phyloP scores from a whole-genome alignment of 768 basidiomycete species.

The Leccinum variicolor region DNA sequence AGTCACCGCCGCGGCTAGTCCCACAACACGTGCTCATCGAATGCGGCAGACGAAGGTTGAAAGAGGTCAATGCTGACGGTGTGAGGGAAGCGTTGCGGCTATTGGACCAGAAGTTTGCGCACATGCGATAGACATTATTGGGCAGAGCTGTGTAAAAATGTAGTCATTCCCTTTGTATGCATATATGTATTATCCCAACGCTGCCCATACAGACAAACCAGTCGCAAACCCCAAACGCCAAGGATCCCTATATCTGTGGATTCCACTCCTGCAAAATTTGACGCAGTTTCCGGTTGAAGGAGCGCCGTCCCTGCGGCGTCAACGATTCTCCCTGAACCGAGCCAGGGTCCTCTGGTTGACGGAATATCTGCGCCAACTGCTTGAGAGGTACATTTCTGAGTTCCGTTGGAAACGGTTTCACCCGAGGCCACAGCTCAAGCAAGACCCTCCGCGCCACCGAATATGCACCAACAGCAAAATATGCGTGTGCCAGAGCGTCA shows the following conservation, averaged over 20 bases:
- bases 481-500: constrained; percentile 68
- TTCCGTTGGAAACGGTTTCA: constrained; percentile 57
- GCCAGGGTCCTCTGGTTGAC: constrained; percentile 16
- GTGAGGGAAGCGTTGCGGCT: constrained; percentile 74
- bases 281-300: constrained; percentile 38
- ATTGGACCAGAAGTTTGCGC: constrained; percentile 61
- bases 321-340: constrained; percentile 19
- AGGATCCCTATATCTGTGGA: constrained; percentile 3
- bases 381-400: constrained; percentile 43
- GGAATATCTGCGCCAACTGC: constrained; percentile 47
- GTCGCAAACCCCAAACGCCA: neutral
- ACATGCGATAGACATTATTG: constrained; percentile 24
- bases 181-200: constrained; percentile 5
- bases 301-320: constrained; percentile 32
- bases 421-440: constrained; percentile 59
- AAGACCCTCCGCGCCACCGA: constrained; percentile 51
- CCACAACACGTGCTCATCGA: constrained; percentile 59
- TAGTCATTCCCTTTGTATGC: neutral
- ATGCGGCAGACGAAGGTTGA: constrained; percentile 58
- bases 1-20: constrained; percentile 50
- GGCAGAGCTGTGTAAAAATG: neutral
- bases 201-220: neutral
- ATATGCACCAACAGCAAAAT: constrained; percentile 54
- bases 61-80: constrained; percentile 68
- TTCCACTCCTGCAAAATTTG: constrained; percentile 26